phyloP scores from a whole-genome alignment of 345 rosid genomes.

The Pugionium cornutum region DNA sequence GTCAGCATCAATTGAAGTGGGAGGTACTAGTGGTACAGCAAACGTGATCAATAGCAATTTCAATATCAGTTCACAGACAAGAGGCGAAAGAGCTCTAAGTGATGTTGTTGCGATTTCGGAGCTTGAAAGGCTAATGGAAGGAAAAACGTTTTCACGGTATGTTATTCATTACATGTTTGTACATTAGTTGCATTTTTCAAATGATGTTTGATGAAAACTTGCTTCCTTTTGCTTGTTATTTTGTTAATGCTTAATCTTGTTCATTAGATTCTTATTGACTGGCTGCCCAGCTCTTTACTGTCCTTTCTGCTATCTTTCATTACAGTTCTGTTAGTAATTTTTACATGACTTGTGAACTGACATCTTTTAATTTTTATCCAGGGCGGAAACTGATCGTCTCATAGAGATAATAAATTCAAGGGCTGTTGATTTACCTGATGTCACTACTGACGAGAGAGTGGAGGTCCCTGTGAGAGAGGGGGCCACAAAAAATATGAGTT shows the following conservation, averaged over 20 bases:
- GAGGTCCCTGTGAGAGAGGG: conserved; percentile 35
- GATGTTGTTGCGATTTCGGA: conserved; percentile 50
- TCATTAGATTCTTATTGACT: conserved; percentile 10
- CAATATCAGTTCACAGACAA: conserved; percentile 39
- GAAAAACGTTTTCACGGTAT: conserved; percentile 66
- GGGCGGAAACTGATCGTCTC: conserved; percentile 70
- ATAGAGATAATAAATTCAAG: conserved; percentile 65
- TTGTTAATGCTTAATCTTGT: conserved; percentile 22
- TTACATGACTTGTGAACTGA: conserved; percentile 19
- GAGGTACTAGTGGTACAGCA: conserved; percentile 43
- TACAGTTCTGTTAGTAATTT: conserved; percentile 1
- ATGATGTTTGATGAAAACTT: conserved; percentile 26
- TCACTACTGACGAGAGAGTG: conserved; percentile 42
- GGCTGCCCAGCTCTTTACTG: conserved; percentile 1
- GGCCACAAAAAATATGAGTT: conserved; percentile 36
- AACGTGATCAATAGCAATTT: conserved; percentile 35
- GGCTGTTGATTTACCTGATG: conserved; percentile 48
- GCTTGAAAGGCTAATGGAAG: conserved; percentile 70
- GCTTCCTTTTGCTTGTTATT: conserved; percentile 15
- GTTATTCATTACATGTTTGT: conserved; percentile 21
- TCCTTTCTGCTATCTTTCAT: conserved; percentile 2
- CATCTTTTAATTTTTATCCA: conserved; percentile 40
- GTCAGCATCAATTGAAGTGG: conserved; percentile 39
- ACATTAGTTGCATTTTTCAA: conserved; percentile 20
- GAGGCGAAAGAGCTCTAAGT: conserved; percentile 30